These are phyloP conservation scores for Barnettozyma salicaria DNA, from an alignment of 805 yeast genomes.

Conservation along the genomic window DNA sequence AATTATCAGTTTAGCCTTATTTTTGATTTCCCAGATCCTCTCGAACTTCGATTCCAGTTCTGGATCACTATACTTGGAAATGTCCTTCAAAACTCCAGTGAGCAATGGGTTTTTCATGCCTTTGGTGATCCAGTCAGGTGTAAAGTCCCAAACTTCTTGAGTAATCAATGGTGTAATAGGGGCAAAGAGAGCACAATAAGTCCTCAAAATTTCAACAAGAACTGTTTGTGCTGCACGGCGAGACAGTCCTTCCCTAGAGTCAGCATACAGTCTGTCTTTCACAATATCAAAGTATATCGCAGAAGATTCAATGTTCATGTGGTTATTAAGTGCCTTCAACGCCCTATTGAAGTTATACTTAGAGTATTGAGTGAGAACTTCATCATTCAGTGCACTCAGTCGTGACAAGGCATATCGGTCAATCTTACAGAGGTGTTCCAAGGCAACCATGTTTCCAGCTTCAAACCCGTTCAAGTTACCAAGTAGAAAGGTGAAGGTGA, in stretches of 20 bases:
- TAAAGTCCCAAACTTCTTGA: slow-evolving; percentile 81
- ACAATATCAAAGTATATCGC: slow-evolving; percentile 80
- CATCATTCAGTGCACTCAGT: slow-evolving; percentile 40
- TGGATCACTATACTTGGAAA: slow-evolving; percentile 29
- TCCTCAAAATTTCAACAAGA: slow-evolving; percentile 48
- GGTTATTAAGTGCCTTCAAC: slow-evolving; percentile 59
- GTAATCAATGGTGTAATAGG: slow-evolving; percentile 81
- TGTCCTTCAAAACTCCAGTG: slow-evolving; percentile 11
- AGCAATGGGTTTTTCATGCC: slow-evolving; percentile 16
- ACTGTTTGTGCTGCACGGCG: slow-evolving; percentile 64
- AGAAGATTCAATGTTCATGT: slow-evolving; percentile 70
- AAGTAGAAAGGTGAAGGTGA: slow-evolving; percentile 72
- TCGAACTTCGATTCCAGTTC: slow-evolving; percentile 38
- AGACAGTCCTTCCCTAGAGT: slow-evolving; percentile 37
- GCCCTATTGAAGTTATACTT: slow-evolving; percentile 63
- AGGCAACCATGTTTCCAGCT: slow-evolving; percentile 30
- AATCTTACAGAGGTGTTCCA: slow-evolving; percentile 36
- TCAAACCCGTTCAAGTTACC: slow-evolving; percentile 61
- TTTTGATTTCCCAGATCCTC: slow-evolving; percentile 41
- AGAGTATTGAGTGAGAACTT: slow-evolving; percentile 41
- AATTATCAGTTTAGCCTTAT: slow-evolving; percentile 42
- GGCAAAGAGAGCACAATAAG: slow-evolving; percentile 60
- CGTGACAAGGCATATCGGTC: slow-evolving; percentile 63
- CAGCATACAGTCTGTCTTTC: slow-evolving; percentile 83
- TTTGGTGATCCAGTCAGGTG: slow-evolving; percentile 29